phyloP scores from a whole-genome alignment of 176 grass and related monocot genomes.

The Carex scoparia region DNA sequence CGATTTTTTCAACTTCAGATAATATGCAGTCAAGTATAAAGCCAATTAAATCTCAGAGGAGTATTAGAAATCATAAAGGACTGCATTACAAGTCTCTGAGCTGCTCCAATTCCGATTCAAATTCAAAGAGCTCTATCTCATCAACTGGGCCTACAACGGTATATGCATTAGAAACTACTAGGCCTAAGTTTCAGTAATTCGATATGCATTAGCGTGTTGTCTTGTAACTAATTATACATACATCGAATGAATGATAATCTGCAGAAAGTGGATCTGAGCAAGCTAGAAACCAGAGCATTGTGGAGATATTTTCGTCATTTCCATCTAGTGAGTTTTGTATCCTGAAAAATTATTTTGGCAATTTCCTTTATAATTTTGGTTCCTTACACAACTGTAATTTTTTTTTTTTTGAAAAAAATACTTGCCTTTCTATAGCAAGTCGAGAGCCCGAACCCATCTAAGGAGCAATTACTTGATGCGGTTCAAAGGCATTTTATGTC shows the following conservation, averaged over 20 bases:
- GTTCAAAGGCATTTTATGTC: conserved; percentile 80
- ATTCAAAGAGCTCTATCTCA: conserved; percentile 57
- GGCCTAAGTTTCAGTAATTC: conserved; percentile 18
- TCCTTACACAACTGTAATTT: background rate
- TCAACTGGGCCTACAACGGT: conserved; percentile 43
- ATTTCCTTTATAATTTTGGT: no score
- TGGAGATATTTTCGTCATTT: conserved; percentile 86
- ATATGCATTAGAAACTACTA: conserved; percentile 27
- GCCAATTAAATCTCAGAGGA: conserved; percentile 35
- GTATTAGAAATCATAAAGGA: conserved; percentile 34
- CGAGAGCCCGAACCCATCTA: conserved; percentile 61
- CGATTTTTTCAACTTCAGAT: conserved; percentile 12
- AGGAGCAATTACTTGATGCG: conserved; percentile 62
- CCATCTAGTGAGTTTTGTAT: conserved; percentile 49
- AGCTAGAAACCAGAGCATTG: conserved; percentile 66
- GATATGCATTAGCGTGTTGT: background rate
- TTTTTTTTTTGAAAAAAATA: background rate
- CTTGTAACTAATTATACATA: background rate
- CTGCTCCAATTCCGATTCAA: conserved; percentile 60
- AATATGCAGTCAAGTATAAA: conserved; percentile 44
- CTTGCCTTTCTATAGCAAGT: conserved; percentile 27
- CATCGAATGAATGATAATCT: background rate
- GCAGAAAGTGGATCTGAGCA: conserved; percentile 84
- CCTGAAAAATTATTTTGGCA: background rate
- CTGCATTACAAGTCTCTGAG: conserved; percentile 40